Evolutionary conservation across 768 basidiomycete genomes (phyloP), one percentile per base, ranked within the genome.

Genomic region (Filobasidium floriforme): DNA sequence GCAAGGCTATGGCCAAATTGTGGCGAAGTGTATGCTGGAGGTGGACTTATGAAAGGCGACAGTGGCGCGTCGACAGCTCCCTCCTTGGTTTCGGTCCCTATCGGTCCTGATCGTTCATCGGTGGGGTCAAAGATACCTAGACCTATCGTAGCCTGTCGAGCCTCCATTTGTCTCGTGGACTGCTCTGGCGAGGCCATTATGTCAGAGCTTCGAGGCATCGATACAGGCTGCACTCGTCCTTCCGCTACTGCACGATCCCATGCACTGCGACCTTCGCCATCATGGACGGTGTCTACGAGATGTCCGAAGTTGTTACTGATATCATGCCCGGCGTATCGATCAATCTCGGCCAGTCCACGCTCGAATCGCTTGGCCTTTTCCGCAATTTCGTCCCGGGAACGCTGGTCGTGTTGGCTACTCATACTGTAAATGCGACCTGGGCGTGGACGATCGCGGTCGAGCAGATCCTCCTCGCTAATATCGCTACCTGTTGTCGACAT

Each of bases 1-100:
- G 46, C 46, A 22, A 15, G 22, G n/a, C 15, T 57, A 4, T 15
- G 54, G 5, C 22, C 22, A 24, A 57, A 57, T 7, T 57, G 22
- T 19, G 54, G 22, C 15, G 54, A 57, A 26, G 54, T 57, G 26
- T 57, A 57, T 15, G 54, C 54, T 24, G 54, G 54, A 19, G 54
- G 54, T 24, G 54, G 54, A 57, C 54, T 57, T 6, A 28, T 57
- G 24, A 57, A 57, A 3, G 54, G 26, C 15, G 22, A 57, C 46
- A 19, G 19, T 18, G 46, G 18, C 19, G 46, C 3, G 12, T 51
- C 19, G 26, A 26, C 29, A 14, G 22, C 22, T 3, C 5, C 26
- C 29, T 5, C 15, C 29, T 26, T 26, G 29, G 6, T 3, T 15
- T 24, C 15, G 6, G 14, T n/a, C 22, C 6, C 24, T 2, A 7